phyloP scores from a whole-genome alignment of 1,139 yeast genomes.

The Nakaseomyces delphensis region DNA sequence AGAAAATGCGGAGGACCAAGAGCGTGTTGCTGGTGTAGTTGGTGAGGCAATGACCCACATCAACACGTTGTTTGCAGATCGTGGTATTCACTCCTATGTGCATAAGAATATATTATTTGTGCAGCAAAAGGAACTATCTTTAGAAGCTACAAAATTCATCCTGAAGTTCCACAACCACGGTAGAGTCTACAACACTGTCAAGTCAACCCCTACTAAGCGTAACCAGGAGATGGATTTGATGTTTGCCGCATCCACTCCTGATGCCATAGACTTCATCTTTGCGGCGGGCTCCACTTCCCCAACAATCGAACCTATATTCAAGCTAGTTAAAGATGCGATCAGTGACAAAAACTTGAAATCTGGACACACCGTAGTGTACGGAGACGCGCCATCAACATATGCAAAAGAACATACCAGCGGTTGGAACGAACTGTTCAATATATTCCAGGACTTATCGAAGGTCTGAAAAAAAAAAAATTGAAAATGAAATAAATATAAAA shows the following conservation, averaged over 20 bases:
- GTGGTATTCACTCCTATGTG: slow-evolving; percentile 70
- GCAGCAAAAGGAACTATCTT: slow-evolving; percentile 46
- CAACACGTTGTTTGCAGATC: slow-evolving; percentile 59
- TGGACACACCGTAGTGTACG: slow-evolving; percentile 60
- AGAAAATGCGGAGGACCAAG: slow-evolving; percentile 60
- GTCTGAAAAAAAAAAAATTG: not conserved
- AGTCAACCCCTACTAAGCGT: slow-evolving; percentile 1
- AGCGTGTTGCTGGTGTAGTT: slow-evolving; percentile 56
- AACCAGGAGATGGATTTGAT: slow-evolving; percentile 4
- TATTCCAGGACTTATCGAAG: slow-evolving; percentile 31
- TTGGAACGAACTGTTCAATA: slow-evolving; percentile 60
- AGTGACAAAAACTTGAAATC: slow-evolving; percentile 34
- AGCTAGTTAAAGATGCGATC: slow-evolving; percentile 43
- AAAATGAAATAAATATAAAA: not conserved
- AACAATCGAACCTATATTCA: slow-evolving; percentile 61
- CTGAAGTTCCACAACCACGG: slow-evolving; percentile 28
- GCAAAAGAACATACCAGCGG: slow-evolving; percentile 71
- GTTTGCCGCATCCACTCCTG: not conserved
- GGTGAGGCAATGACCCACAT: slow-evolving; percentile 85
- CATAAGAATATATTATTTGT: slow-evolving; percentile 62
- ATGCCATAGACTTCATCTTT: slow-evolving; percentile 33
- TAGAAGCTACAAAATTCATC: slow-evolving; percentile 44
- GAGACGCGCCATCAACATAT: slow-evolving; percentile 43
- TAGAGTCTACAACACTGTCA: slow-evolving; percentile 4
- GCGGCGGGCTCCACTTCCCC: slow-evolving; percentile 65